phyloP scores from a whole-genome alignment of 257 asterid species.

The Nicotiana obtusifolia region DNA sequence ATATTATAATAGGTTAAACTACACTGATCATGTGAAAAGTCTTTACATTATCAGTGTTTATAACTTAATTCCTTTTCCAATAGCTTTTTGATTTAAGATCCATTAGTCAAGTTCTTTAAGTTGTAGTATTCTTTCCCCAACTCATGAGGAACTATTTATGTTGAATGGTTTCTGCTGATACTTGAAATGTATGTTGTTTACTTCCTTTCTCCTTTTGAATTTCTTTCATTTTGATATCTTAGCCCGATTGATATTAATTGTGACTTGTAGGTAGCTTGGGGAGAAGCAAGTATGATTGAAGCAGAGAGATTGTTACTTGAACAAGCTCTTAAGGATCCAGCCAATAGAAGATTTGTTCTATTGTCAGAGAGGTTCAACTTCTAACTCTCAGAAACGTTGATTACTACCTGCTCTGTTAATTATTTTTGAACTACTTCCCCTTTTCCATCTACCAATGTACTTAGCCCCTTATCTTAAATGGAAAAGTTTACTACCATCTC shows the following conservation, averaged over 20 bases:
- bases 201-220: neutral
- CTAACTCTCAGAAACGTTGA: neutral
- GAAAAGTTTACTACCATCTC: no score
- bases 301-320: conserved; percentile 86
- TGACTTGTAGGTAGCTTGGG: conserved; percentile 85
- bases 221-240: neutral
- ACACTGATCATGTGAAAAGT: no score
- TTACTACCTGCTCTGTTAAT: neutral
- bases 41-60: no score
- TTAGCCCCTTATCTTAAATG: no score
- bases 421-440: no score
- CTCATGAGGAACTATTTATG: neutral
- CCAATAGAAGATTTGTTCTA: conserved; percentile 87
- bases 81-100: neutral
- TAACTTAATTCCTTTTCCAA: no score
- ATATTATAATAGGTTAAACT: no score
- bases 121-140: neutral
- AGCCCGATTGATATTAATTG: conserved; percentile 25
- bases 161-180: neutral
- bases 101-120: neutral
- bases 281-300: conserved; percentile 90
- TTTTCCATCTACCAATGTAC: no score
- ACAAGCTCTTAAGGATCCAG: conserved; percentile 81
- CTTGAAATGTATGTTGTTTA: neutral
- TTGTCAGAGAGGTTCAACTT: conserved; percentile 77